Conservation (phyloP, 345 rosid genomes). For the Aethionema arabicum region DNA sequence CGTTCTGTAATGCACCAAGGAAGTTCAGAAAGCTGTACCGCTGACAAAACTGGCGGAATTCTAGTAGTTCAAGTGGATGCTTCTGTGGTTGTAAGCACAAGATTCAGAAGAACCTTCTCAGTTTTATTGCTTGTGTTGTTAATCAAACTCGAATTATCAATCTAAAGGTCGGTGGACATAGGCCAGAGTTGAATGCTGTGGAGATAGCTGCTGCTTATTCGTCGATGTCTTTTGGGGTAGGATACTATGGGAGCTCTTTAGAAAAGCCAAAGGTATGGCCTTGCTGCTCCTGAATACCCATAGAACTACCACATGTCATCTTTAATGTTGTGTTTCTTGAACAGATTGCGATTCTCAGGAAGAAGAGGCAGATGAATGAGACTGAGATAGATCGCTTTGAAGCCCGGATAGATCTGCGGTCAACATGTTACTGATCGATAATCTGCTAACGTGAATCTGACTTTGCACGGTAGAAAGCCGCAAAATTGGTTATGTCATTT, state of each 20-base stretch:
- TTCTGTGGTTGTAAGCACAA: conserved; percentile 49
- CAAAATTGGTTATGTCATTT: too few relatives aligned
- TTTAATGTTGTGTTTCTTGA: conserved; percentile 16
- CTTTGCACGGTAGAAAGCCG: neutral
- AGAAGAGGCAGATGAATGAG: conserved; percentile 39
- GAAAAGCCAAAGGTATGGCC: conserved; percentile 72
- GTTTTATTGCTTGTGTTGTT: neutral
- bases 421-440: conserved; percentile 21
- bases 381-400: conserved; percentile 66
- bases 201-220: conserved; percentile 94
- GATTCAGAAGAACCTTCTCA: conserved; percentile 5
- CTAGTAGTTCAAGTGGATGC: conserved; percentile 81
- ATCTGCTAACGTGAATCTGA: conserved; percentile 3
- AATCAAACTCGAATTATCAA: conserved; percentile 1
- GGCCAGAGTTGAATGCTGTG: conserved; percentile 58
- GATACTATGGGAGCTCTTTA: conserved; percentile 85
- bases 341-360: conserved; percentile 75
- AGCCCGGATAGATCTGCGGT: conserved; percentile 68
- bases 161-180: conserved; percentile 51
- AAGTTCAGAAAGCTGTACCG: conserved; percentile 31
- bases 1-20: conserved; percentile 52
- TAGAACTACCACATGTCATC: neutral
- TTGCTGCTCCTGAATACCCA: neutral
- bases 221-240: conserved; percentile 78
- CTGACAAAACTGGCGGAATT: conserved; percentile 70